Base-by-base conservation (phyloP, 371 early-diverging fungal species). In the Actinomortierella wolfii region DNA sequence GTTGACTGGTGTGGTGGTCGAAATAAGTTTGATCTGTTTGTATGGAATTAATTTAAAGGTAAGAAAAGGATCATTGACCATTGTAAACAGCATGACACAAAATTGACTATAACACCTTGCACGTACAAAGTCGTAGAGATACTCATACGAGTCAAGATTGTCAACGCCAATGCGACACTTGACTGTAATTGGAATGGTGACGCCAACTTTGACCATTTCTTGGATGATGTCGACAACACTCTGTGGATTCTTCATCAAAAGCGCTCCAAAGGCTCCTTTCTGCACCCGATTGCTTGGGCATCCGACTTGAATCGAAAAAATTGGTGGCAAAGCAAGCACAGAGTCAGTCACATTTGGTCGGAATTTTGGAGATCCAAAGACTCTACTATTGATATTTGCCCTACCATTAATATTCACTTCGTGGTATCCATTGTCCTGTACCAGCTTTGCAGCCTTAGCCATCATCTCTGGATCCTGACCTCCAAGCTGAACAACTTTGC, bases 81-180 rank as follows among this genome's bases (percentile, higher is more conserved):
- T 34, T 6, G 34, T 34, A 34, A 4, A 34, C 34, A 11, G 4
- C 34, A 34, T n/a, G 18, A 34, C 34, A 11, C 7, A 4, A 11
- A 34, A 6, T 34, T 4, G 11, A 11, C 4, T 6, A 34, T 34
- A 11, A 11, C 7, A 34, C 34, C 34, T 34, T 13, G 18, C 4
- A 67, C 79, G 58, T 67, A 88, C 86, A 79, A 86, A 92, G 8
- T 75, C 55, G 34, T 78, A 64, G 15, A 92, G 56, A 51, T 88
- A 87, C 43, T 83, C 88, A 44, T 83, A 79, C 6, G 85, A 81
- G 55, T 91, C 93, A 23, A 84, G 69, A 9, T 87, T 66, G 64
- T 92, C 93, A 20, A 92, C 83, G 2, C 93, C 93, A 18, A 87
- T 83, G 20, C 93, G 79, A 68, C 90, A 91, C 67, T 92, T 92